These are phyloP conservation scores for Beauveria caledonica DNA, from an alignment of 2,329 filamentous ascomycete genomes.

Conservation along the genomic window DNA sequence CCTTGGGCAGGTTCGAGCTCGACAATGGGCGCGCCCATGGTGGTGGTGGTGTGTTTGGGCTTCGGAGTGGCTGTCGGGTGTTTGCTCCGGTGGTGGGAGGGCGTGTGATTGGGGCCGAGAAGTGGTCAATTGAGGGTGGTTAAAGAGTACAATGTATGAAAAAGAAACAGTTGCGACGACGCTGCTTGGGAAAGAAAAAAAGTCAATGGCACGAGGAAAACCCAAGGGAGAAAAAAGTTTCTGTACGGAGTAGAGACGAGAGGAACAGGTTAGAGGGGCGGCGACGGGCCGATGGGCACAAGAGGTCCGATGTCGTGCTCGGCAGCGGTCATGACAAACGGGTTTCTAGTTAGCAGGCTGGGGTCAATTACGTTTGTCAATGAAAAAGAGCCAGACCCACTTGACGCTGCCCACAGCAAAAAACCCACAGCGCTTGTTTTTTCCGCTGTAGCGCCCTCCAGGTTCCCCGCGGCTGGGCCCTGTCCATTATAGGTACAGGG, in stretches of 20 bases:
- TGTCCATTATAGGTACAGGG: too few relatives aligned
- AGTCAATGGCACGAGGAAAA: not conserved
- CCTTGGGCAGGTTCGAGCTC: slow-evolving; percentile 29
- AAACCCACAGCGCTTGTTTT: not conserved
- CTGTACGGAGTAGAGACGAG: too few relatives aligned
- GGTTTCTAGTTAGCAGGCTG: slow-evolving; percentile 6
- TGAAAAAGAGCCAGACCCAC: too few relatives aligned
- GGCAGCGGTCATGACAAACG: slow-evolving; percentile 6
- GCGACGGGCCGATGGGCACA: slow-evolving; percentile 14
- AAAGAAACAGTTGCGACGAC: too few relatives aligned
- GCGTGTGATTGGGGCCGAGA: too few relatives aligned
- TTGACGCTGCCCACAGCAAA: too few relatives aligned
- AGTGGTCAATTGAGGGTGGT: too few relatives aligned
- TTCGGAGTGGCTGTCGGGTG: too few relatives aligned
- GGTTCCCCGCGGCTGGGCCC: too few relatives aligned
- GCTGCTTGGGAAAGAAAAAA: too few relatives aligned
- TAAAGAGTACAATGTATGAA: too few relatives aligned
- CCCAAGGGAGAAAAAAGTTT: not conserved
- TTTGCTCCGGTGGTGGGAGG: not conserved
- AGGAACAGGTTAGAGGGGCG: not conserved
- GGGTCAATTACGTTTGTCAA: slow-evolving; percentile 7
- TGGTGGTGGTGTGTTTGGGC: not conserved
- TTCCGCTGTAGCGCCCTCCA: not conserved
- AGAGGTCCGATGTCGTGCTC: slow-evolving; percentile 19
- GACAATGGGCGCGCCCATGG: slow-evolving; percentile 30